Conservation (phyloP, 345 rosid species). For the Geranium brycei region DNA sequence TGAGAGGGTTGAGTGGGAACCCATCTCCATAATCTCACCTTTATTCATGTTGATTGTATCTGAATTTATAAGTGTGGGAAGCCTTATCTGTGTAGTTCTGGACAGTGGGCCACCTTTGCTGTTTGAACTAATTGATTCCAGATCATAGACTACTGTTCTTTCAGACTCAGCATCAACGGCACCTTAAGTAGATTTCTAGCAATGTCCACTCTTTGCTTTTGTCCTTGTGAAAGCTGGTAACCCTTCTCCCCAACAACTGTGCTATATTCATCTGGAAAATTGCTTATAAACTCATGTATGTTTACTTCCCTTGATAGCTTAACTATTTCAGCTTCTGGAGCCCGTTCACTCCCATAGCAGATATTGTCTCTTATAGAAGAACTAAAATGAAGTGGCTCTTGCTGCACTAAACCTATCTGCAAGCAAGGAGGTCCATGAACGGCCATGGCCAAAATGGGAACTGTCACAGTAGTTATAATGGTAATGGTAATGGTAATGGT, state of each 20-base stretch:
- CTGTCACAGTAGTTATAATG: too few relatives aligned
- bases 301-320: background rate
- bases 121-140: conserved; percentile 31
- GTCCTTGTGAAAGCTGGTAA: conserved; percentile 1
- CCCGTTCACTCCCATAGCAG: background rate
- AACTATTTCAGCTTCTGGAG: background rate
- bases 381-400: conserved; percentile 14
- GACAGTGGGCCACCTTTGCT: conserved; percentile 12
- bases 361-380: conserved; percentile 11
- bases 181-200: background rate
- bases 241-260: conserved; percentile 4
- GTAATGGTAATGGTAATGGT: background rate
- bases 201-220: conserved; percentile 1
- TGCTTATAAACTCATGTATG: conserved; percentile 1
- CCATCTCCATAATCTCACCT: conserved; percentile 61
- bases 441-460: too few relatives aligned
- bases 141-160: conserved; percentile 36
- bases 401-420: background rate
- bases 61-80: conserved; percentile 58
- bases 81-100: conserved; percentile 44
- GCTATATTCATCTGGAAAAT: background rate
- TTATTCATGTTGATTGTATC: conserved; percentile 55
- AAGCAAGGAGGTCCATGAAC: too few relatives aligned
- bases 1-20: conserved; percentile 47
- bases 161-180: conserved; percentile 24